Evolutionary conservation across 164 flowering plant species (phyloP).

Genomic region (Stephania yunnanensis): DNA sequence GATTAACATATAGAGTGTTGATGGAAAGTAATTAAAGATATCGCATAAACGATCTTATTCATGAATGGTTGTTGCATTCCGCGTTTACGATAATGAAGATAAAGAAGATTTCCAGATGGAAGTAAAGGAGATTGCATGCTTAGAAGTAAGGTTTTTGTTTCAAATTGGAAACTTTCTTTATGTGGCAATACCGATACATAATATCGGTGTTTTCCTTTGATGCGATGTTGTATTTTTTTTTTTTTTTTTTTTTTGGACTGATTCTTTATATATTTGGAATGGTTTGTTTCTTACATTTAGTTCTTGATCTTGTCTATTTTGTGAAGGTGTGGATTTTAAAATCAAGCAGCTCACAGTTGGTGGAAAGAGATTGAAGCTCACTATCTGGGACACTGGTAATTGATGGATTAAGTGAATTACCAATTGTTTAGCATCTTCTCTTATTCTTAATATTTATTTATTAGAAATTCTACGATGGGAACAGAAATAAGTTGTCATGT

Average conservation of each 20-base stretch:
- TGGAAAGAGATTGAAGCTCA: slow-evolving; percentile 78
- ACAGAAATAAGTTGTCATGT: too few relatives aligned
- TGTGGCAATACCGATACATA: background rate
- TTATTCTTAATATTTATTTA: too few relatives aligned
- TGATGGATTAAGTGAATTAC: background rate
- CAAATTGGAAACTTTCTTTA: background rate
- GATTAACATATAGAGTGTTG: background rate
- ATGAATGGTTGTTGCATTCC: background rate
- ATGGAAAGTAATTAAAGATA: too few relatives aligned
- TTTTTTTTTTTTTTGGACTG: background rate
- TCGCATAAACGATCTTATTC: background rate
- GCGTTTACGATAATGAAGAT: background rate
- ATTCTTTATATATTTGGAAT: background rate
- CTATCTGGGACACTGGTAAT: slow-evolving; percentile 96
- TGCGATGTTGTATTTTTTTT: background rate
- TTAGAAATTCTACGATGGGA: too few relatives aligned
- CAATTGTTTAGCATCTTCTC: too few relatives aligned
- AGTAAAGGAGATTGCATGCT: background rate
- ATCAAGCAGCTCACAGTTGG: slow-evolving; percentile 70
- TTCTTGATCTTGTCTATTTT: slow-evolving; percentile 1
- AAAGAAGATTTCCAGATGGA: background rate
- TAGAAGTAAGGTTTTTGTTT: background rate
- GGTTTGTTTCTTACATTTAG: background rate
- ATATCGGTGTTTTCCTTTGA: background rate
- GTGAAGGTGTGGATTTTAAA: slow-evolving; percentile 85